Conservation (phyloP, 331 rosid genomes). For the Prunus yedoensis region DNA sequence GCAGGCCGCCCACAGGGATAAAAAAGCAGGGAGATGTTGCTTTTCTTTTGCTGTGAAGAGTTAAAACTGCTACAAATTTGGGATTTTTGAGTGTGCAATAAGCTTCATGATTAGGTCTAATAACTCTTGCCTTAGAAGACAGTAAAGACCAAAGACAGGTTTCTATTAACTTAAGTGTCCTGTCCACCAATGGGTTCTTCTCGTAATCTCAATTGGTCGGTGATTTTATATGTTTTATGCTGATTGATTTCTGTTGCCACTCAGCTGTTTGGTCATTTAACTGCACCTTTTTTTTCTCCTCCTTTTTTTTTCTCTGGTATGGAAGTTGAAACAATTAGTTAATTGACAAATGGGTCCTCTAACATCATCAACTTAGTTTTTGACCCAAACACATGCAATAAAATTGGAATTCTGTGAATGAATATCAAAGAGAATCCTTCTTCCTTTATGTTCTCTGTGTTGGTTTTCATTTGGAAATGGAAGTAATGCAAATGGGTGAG, state of each 20-base stretch:
- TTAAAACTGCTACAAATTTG: slow-evolving; percentile 21
- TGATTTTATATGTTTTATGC: slow-evolving; percentile 20
- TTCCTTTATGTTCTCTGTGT: slow-evolving; percentile 4
- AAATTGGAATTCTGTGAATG: background rate
- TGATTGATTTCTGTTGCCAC: background rate
- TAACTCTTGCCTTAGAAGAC: slow-evolving; percentile 45
- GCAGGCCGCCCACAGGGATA: no score
- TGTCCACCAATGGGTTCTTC: slow-evolving; percentile 25
- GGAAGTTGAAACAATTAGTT: slow-evolving; percentile 9
- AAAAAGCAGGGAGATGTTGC: slow-evolving; percentile 8
- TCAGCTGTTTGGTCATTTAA: no score
- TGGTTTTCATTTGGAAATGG: slow-evolving; percentile 22
- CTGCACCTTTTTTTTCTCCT: background rate
- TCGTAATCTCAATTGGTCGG: slow-evolving; percentile 26
- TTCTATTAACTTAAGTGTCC: slow-evolving; percentile 21
- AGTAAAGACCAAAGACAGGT: slow-evolving; percentile 3
- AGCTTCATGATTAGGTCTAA: slow-evolving; percentile 28
- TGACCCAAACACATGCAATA: background rate
- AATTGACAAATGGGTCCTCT: background rate
- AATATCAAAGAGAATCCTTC: slow-evolving; percentile 6
- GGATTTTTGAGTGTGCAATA: slow-evolving; percentile 24
- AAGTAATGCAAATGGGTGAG: slow-evolving; percentile 10
- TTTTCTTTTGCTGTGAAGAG: slow-evolving; percentile 13
- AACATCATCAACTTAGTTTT: slow-evolving; percentile 1
- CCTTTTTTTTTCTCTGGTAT: background rate